phyloP scores from a whole-genome alignment of 2,329 filamentous ascomycete species.

The Sporothrix humicola region DNA sequence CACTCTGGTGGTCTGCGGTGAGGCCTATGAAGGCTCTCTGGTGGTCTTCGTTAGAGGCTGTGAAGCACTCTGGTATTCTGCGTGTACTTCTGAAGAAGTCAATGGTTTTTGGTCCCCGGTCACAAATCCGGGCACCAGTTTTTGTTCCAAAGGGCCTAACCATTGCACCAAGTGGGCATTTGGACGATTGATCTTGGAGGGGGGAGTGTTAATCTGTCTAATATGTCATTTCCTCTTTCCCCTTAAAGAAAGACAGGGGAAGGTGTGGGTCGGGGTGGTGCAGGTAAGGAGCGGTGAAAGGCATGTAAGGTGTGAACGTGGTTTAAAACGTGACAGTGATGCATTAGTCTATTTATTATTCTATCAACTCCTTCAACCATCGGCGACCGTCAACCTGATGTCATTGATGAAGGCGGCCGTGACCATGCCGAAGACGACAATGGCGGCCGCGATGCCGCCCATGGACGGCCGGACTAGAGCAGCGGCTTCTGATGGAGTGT shows the following conservation, averaged over 20 bases:
- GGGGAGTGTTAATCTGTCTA: not conserved
- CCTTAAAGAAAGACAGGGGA: not conserved
- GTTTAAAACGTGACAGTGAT: not conserved
- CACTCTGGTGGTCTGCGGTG: no score
- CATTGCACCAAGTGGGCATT: not conserved
- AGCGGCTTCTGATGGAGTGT: not conserved
- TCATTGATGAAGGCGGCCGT: conserved; percentile 31
- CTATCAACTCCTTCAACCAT: not conserved
- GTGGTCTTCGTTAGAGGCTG: not conserved
- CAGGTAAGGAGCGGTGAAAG: not conserved
- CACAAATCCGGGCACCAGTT: not conserved
- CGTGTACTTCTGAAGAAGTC: no score
- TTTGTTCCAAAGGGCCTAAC: not conserved
- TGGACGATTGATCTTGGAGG: not conserved
- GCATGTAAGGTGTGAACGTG: no score
- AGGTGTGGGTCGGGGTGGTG: not conserved
- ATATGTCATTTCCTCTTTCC: not conserved
- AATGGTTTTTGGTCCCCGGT: not conserved
- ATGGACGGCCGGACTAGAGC: not conserved
- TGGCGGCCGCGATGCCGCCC: conserved; percentile 28
- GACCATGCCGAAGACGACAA: conserved; percentile 32
- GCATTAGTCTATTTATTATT: not conserved
- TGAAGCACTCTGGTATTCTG: no score
- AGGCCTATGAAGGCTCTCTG: no score
- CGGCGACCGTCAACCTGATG: conserved; percentile 9